These are phyloP conservation scores for Secale cereale DNA, from an alignment of 176 grass and related monocot species.

Conservation along the genomic window DNA sequence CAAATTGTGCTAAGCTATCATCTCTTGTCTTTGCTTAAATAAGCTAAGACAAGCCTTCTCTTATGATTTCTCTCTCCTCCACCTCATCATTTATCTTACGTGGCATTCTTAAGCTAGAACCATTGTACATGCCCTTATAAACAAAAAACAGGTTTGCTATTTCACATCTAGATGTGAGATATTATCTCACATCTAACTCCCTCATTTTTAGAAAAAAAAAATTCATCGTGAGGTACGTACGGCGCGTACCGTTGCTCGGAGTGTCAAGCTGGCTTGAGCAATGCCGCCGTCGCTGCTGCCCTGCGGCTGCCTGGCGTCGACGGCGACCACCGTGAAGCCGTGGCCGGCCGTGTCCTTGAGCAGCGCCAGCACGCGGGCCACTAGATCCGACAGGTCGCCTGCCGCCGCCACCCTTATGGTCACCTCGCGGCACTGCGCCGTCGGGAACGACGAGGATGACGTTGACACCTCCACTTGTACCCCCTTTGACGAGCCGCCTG, in stretches of 20 bases:
- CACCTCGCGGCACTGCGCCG: neutral
- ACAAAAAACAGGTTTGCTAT: no score
- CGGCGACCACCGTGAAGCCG: constrained; percentile 14
- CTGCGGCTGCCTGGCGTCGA: constrained; percentile 12
- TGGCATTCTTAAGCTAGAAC: no score
- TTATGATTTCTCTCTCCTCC: no score
- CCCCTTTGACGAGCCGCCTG: constrained; percentile 17
- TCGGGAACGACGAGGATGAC: neutral
- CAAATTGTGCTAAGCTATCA: no score
- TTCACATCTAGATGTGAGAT: no score
- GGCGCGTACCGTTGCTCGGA: constrained; percentile 36
- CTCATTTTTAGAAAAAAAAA: no score
- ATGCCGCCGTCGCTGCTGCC: neutral
- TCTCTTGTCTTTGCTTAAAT: no score
- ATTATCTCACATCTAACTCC: no score
- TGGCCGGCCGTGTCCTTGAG: constrained; percentile 28
- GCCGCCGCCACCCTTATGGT: constrained; percentile 24
- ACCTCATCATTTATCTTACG: no score
- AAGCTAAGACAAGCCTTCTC: no score
- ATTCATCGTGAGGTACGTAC: neutral
- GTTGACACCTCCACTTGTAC: constrained; percentile 33
- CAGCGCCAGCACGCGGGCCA: constrained; percentile 27
- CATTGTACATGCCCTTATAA: no score
- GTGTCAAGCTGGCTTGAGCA: constrained; percentile 27
- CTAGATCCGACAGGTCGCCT: constrained; percentile 46